A percentile compares a stretch with the other conserved stretches of the same genome.
These are phyloP conservation scores for Petunia axillaris DNA, from an alignment of 257 asterid genomes.

Conservation along the genomic window DNA sequence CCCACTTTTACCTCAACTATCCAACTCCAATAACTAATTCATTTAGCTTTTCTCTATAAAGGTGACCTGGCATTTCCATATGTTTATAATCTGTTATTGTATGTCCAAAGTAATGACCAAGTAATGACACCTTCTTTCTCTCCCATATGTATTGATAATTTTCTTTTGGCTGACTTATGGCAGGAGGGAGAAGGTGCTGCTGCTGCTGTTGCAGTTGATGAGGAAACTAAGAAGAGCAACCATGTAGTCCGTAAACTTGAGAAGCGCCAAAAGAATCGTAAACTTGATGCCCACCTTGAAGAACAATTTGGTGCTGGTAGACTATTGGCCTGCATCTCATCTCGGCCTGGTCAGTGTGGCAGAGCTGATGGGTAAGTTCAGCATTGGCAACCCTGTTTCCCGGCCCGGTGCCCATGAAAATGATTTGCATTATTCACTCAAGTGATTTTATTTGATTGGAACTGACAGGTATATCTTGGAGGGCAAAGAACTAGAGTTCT, in stretches of 20 bases:
- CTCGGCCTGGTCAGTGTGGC: slow-evolving; percentile 43
- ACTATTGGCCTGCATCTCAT: slow-evolving; percentile 38
- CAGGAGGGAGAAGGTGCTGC: slow-evolving; percentile 36
- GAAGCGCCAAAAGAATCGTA: slow-evolving; percentile 31
- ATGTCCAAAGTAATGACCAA: neutral
- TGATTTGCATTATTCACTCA: neutral
- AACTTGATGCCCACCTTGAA: slow-evolving; percentile 34
- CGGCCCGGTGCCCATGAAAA: neutral
- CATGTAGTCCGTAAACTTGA: slow-evolving; percentile 38
- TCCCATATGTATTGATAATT: neutral
- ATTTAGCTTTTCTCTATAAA: neutral
- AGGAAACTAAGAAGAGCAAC: slow-evolving; percentile 42
- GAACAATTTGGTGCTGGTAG: slow-evolving; percentile 41
- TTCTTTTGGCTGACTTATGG: neutral
- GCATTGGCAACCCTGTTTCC: neutral
- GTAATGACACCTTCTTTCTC: neutral
- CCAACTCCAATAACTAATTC: neutral
- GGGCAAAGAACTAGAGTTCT: slow-evolving; percentile 49
- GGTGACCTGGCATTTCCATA: neutral
- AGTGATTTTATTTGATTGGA: neutral
- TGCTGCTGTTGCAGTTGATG: slow-evolving; percentile 19
- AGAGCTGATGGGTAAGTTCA: slow-evolving; percentile 39
- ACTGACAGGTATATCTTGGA: slow-evolving; percentile 33
- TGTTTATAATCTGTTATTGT: neutral
- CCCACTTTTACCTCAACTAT: neutral